Evolutionary conservation across 225 moss, liverwort and hornwort genomes (phyloP), one percentile per base, ranked within the genome.

Genomic region (Physcomitrium patens): DNA sequence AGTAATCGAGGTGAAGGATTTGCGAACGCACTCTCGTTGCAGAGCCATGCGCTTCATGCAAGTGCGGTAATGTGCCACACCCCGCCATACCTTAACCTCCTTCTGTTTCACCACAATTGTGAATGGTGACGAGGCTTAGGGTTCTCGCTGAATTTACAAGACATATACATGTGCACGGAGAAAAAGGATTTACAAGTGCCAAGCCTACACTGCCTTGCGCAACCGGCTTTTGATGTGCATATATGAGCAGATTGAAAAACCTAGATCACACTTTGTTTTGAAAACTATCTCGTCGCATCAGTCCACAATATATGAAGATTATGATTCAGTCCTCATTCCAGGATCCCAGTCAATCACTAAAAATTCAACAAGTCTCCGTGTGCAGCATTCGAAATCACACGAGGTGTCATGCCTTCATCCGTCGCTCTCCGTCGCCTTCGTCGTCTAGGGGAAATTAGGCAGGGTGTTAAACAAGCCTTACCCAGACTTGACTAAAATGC

Each of bases 21-120:
- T 12, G 0, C 31, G 0, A 50, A 31, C n/a, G 15, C 49, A 92
- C 94, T 84, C 68, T 79, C 87, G 87, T 69, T 80, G 69, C n/a
- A 90, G 72, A 11, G 92, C 89, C 67, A 78, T 76, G 60, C 92
- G 79, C 50, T 84, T 85, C 77, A 80, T 89, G 22, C 87, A 84
- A 19, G 94, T 92, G 47, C 80, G 76, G 63, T 94, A 89, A 79
- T 92, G 84, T 74, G 92, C 89, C 24, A 94, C 67, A 7, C 92
- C 89, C 0, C 86, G 75, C 92, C 92, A 94, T 56, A 79, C 89
- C 12, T 60, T 24, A 2, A 14, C 8, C 1, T n/a, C 59, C 13
- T 48, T 27, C 75, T 86, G 0, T 58, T 59, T 42, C 66, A 23
- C 14, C 41, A 17, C 42, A 3, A 63, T 31, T 23, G 37, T 15